Percentiles rank a stretch among this genome's conserved stretches.
phyloP scores from a whole-genome alignment of 2,329 filamentous ascomycete genomes.

The Fusarium nurragi region DNA sequence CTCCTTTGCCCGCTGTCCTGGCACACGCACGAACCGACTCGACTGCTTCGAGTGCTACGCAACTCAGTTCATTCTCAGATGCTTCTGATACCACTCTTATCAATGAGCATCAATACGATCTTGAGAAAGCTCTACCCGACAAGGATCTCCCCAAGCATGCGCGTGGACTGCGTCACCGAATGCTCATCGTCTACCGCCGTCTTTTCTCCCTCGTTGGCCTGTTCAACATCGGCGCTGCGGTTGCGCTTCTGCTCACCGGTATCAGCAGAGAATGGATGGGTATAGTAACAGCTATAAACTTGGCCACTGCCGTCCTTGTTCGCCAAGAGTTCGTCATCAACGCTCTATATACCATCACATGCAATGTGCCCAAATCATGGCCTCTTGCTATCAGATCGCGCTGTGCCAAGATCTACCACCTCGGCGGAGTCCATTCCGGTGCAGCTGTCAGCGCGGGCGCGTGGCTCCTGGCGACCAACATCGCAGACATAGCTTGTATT shows the following conservation, averaged over 20 bases:
- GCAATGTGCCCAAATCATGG: slow-evolving; percentile 56
- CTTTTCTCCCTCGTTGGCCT: slow-evolving; percentile 64
- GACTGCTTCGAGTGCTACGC: slow-evolving; percentile 44
- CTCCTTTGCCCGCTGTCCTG: slow-evolving; percentile 25
- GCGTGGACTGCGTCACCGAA: slow-evolving; percentile 53
- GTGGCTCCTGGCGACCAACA: slow-evolving; percentile 58
- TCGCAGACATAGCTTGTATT: slow-evolving; percentile 39
- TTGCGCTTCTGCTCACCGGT: slow-evolving; percentile 52
- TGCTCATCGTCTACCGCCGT: slow-evolving; percentile 64
- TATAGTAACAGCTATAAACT: slow-evolving; percentile 58
- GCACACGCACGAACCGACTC: slow-evolving; percentile 40
- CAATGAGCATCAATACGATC: slow-evolving; percentile 41
- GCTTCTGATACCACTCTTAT: slow-evolving; percentile 32
- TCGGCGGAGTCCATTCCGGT: slow-evolving; percentile 62
- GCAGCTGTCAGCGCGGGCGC: slow-evolving; percentile 58
- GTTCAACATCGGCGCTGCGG: slow-evolving; percentile 60
- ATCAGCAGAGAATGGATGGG: slow-evolving; percentile 51
- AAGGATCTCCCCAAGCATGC: slow-evolving; percentile 54
- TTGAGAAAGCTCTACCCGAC: slow-evolving; percentile 50
- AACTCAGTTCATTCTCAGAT: slow-evolving; percentile 26
- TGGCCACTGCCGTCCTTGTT: slow-evolving; percentile 59
- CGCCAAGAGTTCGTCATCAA: slow-evolving; percentile 66
- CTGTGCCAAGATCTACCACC: slow-evolving; percentile 61
- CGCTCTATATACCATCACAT: slow-evolving; percentile 57
- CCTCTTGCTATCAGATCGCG: slow-evolving; percentile 59